These are phyloP conservation scores for Ochetophila trinervis DNA, from an alignment of 306 rosid species.

Conservation along the genomic window DNA sequence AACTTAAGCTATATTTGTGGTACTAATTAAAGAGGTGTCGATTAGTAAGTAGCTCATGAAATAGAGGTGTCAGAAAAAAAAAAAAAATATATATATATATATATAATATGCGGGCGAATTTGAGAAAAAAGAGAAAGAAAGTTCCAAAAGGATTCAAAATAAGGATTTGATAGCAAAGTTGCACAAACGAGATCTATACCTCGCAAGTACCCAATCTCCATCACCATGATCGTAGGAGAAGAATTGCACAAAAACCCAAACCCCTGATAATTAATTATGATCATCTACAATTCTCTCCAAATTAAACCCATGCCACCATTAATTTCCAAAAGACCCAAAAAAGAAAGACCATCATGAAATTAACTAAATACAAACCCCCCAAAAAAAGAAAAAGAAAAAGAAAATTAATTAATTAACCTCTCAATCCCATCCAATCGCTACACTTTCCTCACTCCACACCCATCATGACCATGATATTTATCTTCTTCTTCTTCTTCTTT, in stretches of 20 bases:
- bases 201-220: conserved; percentile 16
- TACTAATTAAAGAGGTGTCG: no score
- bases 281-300: conserved; percentile 45
- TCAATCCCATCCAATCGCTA: conserved; percentile 26
- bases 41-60: conserved; percentile 20
- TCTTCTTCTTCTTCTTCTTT: no score
- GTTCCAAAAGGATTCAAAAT: not conserved
- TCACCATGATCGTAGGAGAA: conserved; percentile 18
- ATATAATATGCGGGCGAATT: not conserved
- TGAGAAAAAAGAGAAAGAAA: not conserved
- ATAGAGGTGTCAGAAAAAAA: conserved; percentile 3
- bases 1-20: not conserved
- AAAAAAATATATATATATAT: not conserved
- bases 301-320: conserved; percentile 23
- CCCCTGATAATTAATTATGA: not conserved
- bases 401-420: conserved; percentile 13
- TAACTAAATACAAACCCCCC: conserved; percentile 14
- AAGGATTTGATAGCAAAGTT: conserved; percentile 4
- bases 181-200: not conserved
- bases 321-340: not conserved
- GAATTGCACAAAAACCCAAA: conserved; percentile 36
- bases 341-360: not conserved
- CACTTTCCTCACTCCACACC: conserved; percentile 26
- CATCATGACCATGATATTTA: conserved; percentile 12
- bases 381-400: conserved; percentile 28